Base-by-base conservation (phyloP, 441 rosid species). In the Gossypium trilobum region DNA sequence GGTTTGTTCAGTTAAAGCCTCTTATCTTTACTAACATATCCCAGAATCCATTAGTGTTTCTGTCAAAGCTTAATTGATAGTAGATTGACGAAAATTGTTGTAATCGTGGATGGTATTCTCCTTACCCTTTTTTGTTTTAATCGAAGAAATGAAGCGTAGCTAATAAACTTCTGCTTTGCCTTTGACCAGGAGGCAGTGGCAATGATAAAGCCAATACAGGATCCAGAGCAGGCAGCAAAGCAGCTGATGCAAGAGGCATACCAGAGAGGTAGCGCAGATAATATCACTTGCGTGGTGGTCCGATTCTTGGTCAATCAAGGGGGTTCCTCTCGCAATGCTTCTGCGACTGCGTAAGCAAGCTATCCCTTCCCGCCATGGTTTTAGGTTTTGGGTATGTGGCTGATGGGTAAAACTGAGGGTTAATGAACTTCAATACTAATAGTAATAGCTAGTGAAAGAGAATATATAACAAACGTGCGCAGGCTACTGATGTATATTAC, bases 221-320 rank as follows among this genome's bases (percentile, higher is more conserved):
- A 93, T 73, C 85, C 99, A 0, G 96, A 95, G 84, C 87, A 86
- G 74, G 96, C 91, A 13, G 97, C 99, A 22, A 88, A 79, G 83
- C 89, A 86, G 73, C 81, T 92, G 77, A 81, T 91, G 92, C 87
- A 82, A 80, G 93, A 91, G 76, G 99, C 99, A 29, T 90, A 82
- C 80, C 89, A 88, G 83, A 82, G 95, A 79, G 98, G 97, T 69
- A 95, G 99, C 57, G 95, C 97, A 2, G 99, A 95, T 78, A 95
- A 95, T 77, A 95, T 95, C 69, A 92, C 99, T 22, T 93, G 98
- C 63, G 89, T 95, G 6, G 97, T 95, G 0, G 98, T 95, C 68
- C 96, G 92, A 20, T 95, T 95, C 85, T 72, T 85, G 78, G 81
- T 82, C 39, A 85, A 85, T 73, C 91, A 80, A 75, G 86, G 77